Evolutionary conservation across 2,329 filamentous ascomycete species (phyloP), one percentile per base, ranked within the genome.

Genomic region (Diaporthe capsici): DNA sequence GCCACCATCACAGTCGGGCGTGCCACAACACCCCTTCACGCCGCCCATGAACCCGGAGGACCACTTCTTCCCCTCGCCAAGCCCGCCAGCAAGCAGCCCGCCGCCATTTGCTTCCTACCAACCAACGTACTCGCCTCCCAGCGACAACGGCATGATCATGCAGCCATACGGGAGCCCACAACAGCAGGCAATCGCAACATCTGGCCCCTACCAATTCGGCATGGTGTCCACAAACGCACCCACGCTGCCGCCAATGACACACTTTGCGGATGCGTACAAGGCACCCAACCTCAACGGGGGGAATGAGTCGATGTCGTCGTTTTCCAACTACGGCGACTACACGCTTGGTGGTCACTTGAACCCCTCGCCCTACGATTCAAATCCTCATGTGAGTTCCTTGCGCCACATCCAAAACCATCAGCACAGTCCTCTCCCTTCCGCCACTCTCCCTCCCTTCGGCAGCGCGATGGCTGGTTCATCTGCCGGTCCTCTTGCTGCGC

Each of bases 311-410:
- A 88, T 94, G 82, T 90, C 89, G 79, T 89, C 92, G 8, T 94
- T 92, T 84, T 72, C 75, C 65, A 90, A 94, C 85, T 90, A 87
- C 85, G 95, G 94, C 83, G 87, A 88, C 79, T 92, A 92, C 80
- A 88, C 93, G 83, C 87, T 90, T 75, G 88, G 88, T 70, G 90
- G 94, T 82, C 92, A 94, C 80, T 89, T 93, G 79, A 88, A 88
- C 82, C 86, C 88, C 75, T 88, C 90, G 79, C 87, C 90, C 37
- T 95, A 94, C 87, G 90, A 93, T 82, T 90, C 91, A 84, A 90
- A 91, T 85, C 90, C 92, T 89, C 93, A 94, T 91, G 94, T 95
- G 92, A 93, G 91, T 92, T 86, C 86, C 83, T 87, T 83, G 81
- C 86, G 86, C 81, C 82, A 84, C 81, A 81, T 82, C 80, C 83